Evolutionary conservation across 169 alveolate species (phyloP).

Genomic region (Plasmodium relictum): DNA sequence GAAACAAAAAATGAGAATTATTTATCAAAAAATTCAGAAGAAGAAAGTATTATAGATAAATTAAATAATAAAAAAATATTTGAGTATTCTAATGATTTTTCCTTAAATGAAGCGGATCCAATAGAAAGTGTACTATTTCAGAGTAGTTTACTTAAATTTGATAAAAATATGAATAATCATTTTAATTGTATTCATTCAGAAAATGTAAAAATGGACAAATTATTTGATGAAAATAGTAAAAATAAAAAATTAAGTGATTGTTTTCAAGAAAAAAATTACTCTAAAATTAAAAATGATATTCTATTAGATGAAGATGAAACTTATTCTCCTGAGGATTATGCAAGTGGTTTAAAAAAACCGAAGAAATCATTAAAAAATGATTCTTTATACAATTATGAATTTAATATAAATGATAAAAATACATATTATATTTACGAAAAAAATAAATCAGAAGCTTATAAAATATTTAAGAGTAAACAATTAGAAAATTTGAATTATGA

Average conservation of each 20-base stretch:
- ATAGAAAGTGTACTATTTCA: slow-evolving; percentile 43
- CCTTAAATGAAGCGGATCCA: not conserved
- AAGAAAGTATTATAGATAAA: slow-evolving; percentile 1
- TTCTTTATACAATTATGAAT: slow-evolving; percentile 22
- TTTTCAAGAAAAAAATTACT: slow-evolving; percentile 36
- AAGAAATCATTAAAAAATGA: not conserved
- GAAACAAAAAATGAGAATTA: not conserved
- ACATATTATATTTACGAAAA: slow-evolving; percentile 58
- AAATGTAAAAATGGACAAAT: slow-evolving; percentile 61
- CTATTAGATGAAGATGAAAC: slow-evolving; percentile 71
- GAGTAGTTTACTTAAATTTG: slow-evolving; percentile 21
- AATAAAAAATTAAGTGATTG: slow-evolving; percentile 10
- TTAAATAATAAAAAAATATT: slow-evolving; percentile 6
- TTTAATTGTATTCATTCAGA: slow-evolving; percentile 22
- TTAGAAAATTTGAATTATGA: slow-evolving; percentile 47
- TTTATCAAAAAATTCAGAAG: not conserved
- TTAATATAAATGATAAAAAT: slow-evolving; percentile 58
- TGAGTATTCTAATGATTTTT: not conserved
- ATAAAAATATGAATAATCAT: slow-evolving; percentile 17
- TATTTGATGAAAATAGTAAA: slow-evolving; percentile 22
- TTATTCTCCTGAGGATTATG: slow-evolving; percentile 55
- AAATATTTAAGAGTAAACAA: slow-evolving; percentile 35
- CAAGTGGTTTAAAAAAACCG: slow-evolving; percentile 46
- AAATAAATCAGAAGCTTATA: slow-evolving; percentile 53
- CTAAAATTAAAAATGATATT: slow-evolving; percentile 30